phyloP scores from a whole-genome alignment of 495 filamentous ascomycete genomes.

The Neurospora tetrasperma region DNA sequence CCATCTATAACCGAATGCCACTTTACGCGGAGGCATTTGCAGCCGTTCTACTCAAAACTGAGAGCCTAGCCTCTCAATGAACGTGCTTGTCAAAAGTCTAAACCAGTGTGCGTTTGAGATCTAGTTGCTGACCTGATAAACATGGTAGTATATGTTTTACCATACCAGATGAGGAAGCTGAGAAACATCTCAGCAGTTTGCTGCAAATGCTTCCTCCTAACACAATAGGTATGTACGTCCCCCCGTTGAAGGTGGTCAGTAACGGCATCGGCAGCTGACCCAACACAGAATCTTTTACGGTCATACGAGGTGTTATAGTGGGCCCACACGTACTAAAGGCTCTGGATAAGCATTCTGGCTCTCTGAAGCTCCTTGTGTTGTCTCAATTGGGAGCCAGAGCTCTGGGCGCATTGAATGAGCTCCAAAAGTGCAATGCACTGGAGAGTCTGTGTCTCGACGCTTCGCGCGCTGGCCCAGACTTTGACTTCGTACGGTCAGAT shows the following conservation, averaged over 20 bases:
- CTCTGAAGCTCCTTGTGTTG: conserved; percentile 47
- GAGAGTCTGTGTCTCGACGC: conserved; percentile 26
- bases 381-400: conserved; percentile 36
- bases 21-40: neutral
- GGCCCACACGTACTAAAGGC: conserved; percentile 46
- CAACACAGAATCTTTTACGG: conserved; percentile 38
- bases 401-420: conserved; percentile 37
- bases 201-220: conserved; percentile 46
- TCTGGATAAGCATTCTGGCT: conserved; percentile 45
- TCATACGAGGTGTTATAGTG: conserved; percentile 42
- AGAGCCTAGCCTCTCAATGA: neutral
- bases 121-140: conserved; percentile 2
- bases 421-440: conserved; percentile 44
- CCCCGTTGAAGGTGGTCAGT: too few species aligned
- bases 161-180: conserved; percentile 31
- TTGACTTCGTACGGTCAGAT: neutral
- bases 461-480: conserved; percentile 11
- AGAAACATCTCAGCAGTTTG: conserved; percentile 47
- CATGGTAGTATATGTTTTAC: conserved; percentile 37
- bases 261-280: neutral
- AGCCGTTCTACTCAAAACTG: neutral
- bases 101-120: too few species aligned
- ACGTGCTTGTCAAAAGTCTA: neutral
- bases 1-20: neutral
- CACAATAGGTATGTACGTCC: conserved; percentile 31